A percentile compares a stretch with the other conserved stretches of the same genome.
Evolutionary conservation across 2,329 filamentous ascomycete species (phyloP).

Genomic region (Clarireedia sp.): DNA sequence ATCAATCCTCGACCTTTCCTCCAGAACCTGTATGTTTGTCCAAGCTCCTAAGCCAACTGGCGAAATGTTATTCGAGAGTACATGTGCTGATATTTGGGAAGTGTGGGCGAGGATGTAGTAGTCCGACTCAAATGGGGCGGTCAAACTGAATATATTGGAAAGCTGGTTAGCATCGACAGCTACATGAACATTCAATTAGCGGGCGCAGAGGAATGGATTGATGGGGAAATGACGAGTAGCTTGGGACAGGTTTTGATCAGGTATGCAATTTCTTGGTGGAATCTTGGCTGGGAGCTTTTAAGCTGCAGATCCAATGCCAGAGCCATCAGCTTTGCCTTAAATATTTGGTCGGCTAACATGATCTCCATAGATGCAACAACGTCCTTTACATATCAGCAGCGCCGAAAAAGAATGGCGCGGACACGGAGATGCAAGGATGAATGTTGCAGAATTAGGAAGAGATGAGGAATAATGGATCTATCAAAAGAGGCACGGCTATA

Average conservation of each 20-base stretch:
- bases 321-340: background rate
- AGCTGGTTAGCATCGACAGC: conserved; percentile 84
- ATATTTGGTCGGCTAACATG: background rate
- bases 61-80: background rate
- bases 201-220: conserved; percentile 85
- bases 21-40: conserved; percentile 67
- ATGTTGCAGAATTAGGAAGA: background rate
- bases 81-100: conserved; percentile 30
- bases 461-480: background rate
- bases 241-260: conserved; percentile 89
- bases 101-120: conserved; percentile 82
- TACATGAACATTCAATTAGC: conserved; percentile 99
- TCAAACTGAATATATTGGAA: conserved; percentile 93
- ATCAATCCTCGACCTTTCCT: conserved; percentile 96
- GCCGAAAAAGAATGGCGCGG: conserved; percentile 39
- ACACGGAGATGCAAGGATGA: conserved; percentile 50
- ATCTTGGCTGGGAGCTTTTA: background rate
- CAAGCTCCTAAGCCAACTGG: background rate
- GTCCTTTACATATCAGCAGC: conserved; percentile 81
- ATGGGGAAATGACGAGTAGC: conserved; percentile 74
- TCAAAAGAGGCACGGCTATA: conserved; percentile 4
- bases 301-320: background rate
- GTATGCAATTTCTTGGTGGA: conserved; percentile 39
- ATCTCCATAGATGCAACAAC: conserved; percentile 70
- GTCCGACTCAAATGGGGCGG: conserved; percentile 91